Percentiles rank a stretch among this genome's conserved stretches.
phyloP scores from a whole-genome alignment of 495 filamentous ascomycete genomes.

The Pyrenula massariospora region DNA sequence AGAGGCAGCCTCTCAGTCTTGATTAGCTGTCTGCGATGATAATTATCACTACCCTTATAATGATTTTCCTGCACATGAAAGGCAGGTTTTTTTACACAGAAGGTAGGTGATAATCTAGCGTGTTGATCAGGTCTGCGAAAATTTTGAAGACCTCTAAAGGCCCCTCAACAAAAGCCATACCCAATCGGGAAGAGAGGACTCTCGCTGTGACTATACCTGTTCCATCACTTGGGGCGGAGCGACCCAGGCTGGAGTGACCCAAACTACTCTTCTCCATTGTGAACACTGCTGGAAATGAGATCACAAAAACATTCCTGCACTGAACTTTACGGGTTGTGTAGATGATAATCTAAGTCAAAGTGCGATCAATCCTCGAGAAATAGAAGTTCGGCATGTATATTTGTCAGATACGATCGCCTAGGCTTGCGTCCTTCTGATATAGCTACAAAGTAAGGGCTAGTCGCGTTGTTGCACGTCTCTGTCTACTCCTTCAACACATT shows the following conservation, averaged over 20 bases:
- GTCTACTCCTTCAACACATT: not conserved
- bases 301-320: not conserved
- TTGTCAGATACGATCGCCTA: not conserved
- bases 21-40: not conserved
- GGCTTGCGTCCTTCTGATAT: not conserved
- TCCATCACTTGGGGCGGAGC: not conserved
- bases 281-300: not conserved
- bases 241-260: not conserved
- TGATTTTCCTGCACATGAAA: not conserved
- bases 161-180: not conserved
- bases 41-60: not conserved
- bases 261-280: not conserved
- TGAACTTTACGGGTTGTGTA: not conserved
- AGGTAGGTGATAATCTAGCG: not conserved
- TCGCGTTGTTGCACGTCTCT: not conserved
- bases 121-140: not conserved
- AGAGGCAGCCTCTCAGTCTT: not conserved
- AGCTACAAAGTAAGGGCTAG: not conserved
- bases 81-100: not conserved
- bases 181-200: not conserved
- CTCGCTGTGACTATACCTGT: not conserved
- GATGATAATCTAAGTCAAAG: not conserved
- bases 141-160: not conserved
- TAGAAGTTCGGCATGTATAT: not conserved
- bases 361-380: not conserved